Evolutionary conservation across 495 filamentous ascomycete species (phyloP).

Genomic region (Podospora anserina): DNA sequence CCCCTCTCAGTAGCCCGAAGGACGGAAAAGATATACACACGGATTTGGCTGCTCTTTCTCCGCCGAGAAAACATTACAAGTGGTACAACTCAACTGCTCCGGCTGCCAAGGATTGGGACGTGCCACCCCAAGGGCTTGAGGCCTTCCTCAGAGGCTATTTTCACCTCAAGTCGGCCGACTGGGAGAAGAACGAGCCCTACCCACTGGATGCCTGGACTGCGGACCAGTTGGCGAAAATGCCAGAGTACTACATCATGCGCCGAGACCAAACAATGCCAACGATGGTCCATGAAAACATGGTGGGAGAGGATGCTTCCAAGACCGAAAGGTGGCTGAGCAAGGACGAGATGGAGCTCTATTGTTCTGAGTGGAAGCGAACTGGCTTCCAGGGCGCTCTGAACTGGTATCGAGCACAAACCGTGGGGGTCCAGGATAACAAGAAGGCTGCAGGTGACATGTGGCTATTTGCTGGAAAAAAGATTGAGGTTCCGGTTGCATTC

Average conservation of each 20-base stretch:
- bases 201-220: conserved; percentile 56
- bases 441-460: conserved; percentile 51
- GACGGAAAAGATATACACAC: conserved; percentile 47
- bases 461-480: conserved; percentile 59
- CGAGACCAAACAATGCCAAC: conserved; percentile 55
- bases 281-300: conserved; percentile 52
- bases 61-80: conserved; percentile 65
- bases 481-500: conserved; percentile 60
- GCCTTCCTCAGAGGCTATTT: conserved; percentile 64
- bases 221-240: conserved; percentile 54
- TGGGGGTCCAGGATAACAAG: conserved; percentile 31
- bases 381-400: conserved; percentile 69
- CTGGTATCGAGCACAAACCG: conserved; percentile 62
- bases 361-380: conserved; percentile 58
- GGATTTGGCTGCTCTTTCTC: conserved; percentile 49
- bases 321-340: conserved; percentile 52
- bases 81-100: conserved; percentile 61
- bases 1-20: not conserved
- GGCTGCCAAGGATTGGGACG: conserved; percentile 59
- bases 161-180: conserved; percentile 63
- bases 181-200: conserved; percentile 51
- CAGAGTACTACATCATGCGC: conserved; percentile 68
- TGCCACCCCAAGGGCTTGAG: conserved; percentile 50
- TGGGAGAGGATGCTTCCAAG: conserved; percentile 38
- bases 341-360: conserved; percentile 58